These are phyloP conservation scores for Paramecium caudatum DNA, from an alignment of 73 alveolate genomes.

Conservation along the genomic window DNA sequence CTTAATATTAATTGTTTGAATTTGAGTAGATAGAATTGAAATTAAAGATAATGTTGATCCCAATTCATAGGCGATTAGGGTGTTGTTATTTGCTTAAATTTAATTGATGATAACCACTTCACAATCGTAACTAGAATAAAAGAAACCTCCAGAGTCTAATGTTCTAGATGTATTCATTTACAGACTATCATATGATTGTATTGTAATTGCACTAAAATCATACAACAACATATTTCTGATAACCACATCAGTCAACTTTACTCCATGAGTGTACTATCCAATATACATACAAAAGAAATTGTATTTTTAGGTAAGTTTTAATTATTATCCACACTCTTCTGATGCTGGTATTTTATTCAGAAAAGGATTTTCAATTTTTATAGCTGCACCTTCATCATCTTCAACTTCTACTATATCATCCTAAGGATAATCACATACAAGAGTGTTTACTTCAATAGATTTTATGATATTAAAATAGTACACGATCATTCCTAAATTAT, in stretches of 20 bases:
- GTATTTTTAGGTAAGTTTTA: background rate
- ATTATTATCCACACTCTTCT: background rate
- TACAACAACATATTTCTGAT: background rate
- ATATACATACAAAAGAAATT: conserved; percentile 18
- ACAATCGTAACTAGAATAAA: background rate
- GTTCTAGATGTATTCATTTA: background rate
- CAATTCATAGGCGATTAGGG: background rate
- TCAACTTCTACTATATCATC: background rate
- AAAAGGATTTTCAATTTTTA: background rate
- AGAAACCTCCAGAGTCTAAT: background rate
- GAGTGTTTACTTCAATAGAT: background rate
- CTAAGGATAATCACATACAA: background rate
- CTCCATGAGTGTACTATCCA: background rate
- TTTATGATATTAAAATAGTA: background rate
- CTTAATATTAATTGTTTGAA: background rate
- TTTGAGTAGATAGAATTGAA: background rate
- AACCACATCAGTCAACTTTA: background rate
- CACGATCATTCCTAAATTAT: background rate
- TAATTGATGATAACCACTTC: background rate
- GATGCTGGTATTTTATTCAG: conserved; percentile 1
- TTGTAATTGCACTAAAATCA: conserved; percentile 8
- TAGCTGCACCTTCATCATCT: background rate
- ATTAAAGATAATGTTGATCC: conserved; percentile 48
- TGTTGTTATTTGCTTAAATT: background rate
- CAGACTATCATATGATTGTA: conserved; percentile 8